phyloP scores from a whole-genome alignment of 2,329 filamentous ascomycete genomes.

The Arachnopeziza araneosa region DNA sequence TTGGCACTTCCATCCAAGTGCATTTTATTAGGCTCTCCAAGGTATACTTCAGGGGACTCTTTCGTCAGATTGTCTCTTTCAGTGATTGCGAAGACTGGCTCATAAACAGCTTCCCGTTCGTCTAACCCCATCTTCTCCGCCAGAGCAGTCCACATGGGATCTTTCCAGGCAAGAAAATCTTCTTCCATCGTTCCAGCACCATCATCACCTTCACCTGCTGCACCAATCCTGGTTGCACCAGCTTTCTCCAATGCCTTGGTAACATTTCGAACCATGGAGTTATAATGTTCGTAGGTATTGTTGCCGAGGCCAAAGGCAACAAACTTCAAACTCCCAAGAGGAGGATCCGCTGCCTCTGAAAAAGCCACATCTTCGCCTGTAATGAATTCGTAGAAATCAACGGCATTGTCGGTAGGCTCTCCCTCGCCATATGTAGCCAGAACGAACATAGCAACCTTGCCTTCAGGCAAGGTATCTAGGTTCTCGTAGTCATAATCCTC shows the following conservation, averaged over 20 bases:
- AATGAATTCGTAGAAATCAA: slow-evolving; percentile 98
- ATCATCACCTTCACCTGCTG: slow-evolving; percentile 92
- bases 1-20: slow-evolving; percentile 80
- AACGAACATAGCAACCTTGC: slow-evolving; percentile 93
- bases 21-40: slow-evolving; percentile 94
- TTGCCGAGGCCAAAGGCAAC: slow-evolving; percentile 96
- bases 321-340: slow-evolving; percentile 81
- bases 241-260: slow-evolving; percentile 75
- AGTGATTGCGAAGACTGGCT: slow-evolving; percentile 80
- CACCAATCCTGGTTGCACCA: slow-evolving; percentile 77
- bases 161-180: slow-evolving; percentile 98
- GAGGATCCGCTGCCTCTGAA: slow-evolving; percentile 65
- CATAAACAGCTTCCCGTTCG: slow-evolving; percentile 94
- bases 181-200: slow-evolving; percentile 99
- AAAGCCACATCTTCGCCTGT: slow-evolving; percentile 76
- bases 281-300: slow-evolving; percentile 99
- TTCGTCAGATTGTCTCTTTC: slow-evolving; percentile 68
- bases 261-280: slow-evolving; percentile 93
- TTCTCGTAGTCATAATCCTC: slow-evolving; percentile 98
- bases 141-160: slow-evolving; percentile 93
- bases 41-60: slow-evolving; percentile 77
- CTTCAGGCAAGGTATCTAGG: slow-evolving; percentile 78
- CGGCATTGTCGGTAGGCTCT: slow-evolving; percentile 96
- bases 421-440: slow-evolving; percentile 97
- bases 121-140: slow-evolving; percentile 79